Base-by-base conservation (phyloP, 345 rosid species). In the Tarenaya hassleriana region DNA sequence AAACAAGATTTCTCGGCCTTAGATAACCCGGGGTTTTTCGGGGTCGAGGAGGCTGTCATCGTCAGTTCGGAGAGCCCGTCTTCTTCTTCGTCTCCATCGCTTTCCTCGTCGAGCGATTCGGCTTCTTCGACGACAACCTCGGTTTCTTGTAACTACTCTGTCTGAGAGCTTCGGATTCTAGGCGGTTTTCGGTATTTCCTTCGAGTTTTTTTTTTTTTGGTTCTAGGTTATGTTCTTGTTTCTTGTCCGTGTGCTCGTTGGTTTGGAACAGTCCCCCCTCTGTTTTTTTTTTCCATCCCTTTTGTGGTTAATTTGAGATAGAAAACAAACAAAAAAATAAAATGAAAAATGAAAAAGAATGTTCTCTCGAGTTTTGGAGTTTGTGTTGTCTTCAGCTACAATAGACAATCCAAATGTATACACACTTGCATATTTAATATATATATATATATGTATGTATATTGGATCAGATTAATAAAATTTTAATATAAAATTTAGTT, bases 61-160 rank as follows among this genome's bases (percentile, higher is more conserved):
- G 65, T 27, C 16, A 73, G 54, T 45, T 75, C 62, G 47, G 73
- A 59, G 52, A 60, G 64, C 63, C 62, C 62, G 8, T 54, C 56
- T 58, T 64, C 73, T 50, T 52, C 57, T 35, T 75, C 72, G 39
- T 66, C 70, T 7, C 65, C 65, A 1, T 41, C 46, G 60, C 60
- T 65, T 52, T 60, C 56, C 61, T 27, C 48, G 41, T 69, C 77
- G 16, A 54, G 63, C 34, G 51, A 62, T 47, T 51, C 73, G 29
- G 51, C 74, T 38, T 71, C 76, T 40, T 66, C 77, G 16, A 52
- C 58, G 32, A 75, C 74, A 7, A 61, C 74, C 59, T 69, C 67
- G 17, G 64, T 75, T 73, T 75, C 80, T 66, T 83, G 78, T 68
- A 66, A 67, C 78, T 84, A 66, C 32, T 67, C 52, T 46, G 72